Percentiles rank a stretch among this genome's conserved stretches.
Conservation (phyloP, 176 grass and related monocot species). For the Oryza punctata region DNA sequence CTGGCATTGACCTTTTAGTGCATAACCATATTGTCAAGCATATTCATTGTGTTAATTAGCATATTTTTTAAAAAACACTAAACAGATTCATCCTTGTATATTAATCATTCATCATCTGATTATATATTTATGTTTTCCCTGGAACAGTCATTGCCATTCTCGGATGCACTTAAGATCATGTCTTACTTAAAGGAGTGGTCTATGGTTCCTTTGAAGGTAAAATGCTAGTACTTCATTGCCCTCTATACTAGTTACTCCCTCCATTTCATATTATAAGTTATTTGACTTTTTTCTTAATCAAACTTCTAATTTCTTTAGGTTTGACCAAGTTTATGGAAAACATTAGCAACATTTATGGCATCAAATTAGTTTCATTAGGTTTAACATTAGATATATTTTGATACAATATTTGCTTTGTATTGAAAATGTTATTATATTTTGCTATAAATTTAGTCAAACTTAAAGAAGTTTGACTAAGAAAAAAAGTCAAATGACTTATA, state of each 20-base stretch:
- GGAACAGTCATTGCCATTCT: slow-evolving; percentile 85
- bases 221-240: neutral
- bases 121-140: slow-evolving; percentile 27
- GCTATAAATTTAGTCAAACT: too few relatives aligned
- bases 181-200: slow-evolving; percentile 94
- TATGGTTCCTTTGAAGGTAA: slow-evolving; percentile 74
- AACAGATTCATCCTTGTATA: neutral
- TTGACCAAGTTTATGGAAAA: too few relatives aligned
- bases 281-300: too few relatives aligned
- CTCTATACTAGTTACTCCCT: neutral
- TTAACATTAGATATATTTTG: too few relatives aligned
- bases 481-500: too few relatives aligned
- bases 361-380: too few relatives aligned
- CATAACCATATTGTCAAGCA: neutral
- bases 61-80: neutral
- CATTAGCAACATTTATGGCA: too few relatives aligned
- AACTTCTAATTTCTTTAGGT: too few relatives aligned
- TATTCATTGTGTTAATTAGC: neutral
- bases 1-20: neutral
- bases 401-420: too few relatives aligned
- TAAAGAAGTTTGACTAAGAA: too few relatives aligned
- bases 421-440: too few relatives aligned
- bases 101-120: neutral
- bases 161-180: slow-evolving; percentile 91
- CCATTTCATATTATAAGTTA: too few relatives aligned